Evolutionary conservation across 1,284 basidiomycete genomes (phyloP).

Genomic region (Xerocomus minutiporus): DNA sequence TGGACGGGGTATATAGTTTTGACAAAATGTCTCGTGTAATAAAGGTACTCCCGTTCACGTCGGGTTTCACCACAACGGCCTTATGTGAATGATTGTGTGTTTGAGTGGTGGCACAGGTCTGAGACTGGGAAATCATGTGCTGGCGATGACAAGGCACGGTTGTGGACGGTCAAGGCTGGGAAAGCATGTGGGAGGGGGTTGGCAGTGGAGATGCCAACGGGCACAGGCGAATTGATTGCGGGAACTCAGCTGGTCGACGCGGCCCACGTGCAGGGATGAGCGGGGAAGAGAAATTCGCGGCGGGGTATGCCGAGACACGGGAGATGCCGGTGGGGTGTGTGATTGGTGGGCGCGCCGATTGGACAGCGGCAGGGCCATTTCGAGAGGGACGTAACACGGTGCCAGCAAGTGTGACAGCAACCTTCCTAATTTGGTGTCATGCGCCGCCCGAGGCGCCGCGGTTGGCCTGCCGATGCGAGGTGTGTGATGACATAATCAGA

Average conservation of each 20-base stretch:
- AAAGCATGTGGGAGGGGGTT: neutral
- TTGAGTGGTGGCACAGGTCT: neutral
- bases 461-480: conserved; percentile 28
- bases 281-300: conserved; percentile 17
- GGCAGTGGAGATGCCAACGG: neutral
- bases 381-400: conserved; percentile 15
- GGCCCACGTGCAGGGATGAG: conserved; percentile 11
- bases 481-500: conserved; percentile 29
- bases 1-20: neutral
- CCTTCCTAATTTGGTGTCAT: conserved; percentile 13
- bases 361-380: conserved; percentile 5
- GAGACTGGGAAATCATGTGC: neutral
- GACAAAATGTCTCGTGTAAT: neutral
- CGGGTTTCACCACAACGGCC: neutral
- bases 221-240: conserved; percentile 1
- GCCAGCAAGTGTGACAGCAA: conserved; percentile 24
- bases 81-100: neutral
- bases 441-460: conserved; percentile 32
- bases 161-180: too few relatives aligned
- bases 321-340: conserved; percentile 25
- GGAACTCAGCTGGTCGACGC: neutral
- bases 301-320: conserved; percentile 19
- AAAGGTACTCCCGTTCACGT: neutral
- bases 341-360: conserved; percentile 19
- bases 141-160: neutral